Percentiles rank a stretch among this genome's conserved stretches.
Evolutionary conservation across 2,329 filamentous ascomycete species (phyloP).

Genomic region (Aschersonia sp.): DNA sequence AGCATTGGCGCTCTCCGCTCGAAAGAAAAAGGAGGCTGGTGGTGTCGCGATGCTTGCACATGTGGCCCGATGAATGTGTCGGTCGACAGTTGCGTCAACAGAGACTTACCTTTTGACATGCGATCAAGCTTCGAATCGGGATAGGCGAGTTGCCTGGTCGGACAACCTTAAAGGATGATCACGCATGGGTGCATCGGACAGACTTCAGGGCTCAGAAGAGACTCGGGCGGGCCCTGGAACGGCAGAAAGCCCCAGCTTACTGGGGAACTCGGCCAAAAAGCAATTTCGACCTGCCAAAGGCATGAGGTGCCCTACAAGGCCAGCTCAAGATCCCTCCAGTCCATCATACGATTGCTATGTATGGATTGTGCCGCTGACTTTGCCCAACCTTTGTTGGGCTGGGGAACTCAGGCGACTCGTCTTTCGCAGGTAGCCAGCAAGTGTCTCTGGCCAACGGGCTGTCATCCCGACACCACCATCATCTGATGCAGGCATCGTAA

Average conservation of each 20-base stretch:
- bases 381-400: neutral
- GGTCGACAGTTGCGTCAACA: too few relatives aligned
- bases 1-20: too few relatives aligned
- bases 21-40: too few relatives aligned
- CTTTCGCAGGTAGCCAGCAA: neutral
- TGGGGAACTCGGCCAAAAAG: neutral
- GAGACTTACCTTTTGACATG: too few relatives aligned
- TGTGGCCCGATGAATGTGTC: too few relatives aligned
- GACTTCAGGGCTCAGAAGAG: neutral
- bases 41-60: too few relatives aligned
- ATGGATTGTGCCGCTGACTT: neutral
- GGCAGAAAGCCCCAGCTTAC: neutral
- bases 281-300: neutral
- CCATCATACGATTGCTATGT: neutral
- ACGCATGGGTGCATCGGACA: neutral
- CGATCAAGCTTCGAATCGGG: too few relatives aligned
- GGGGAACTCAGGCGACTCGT: neutral
- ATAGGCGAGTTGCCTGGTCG: too few relatives aligned
- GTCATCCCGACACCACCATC: neutral
- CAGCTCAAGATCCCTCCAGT: neutral
- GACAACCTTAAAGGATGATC: too few relatives aligned
- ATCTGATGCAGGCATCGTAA: neutral
- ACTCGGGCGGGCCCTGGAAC: neutral
- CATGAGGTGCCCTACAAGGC: neutral
- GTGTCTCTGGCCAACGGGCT: neutral